Evolutionary conservation across 2,329 filamentous ascomycete species (phyloP).

Genomic region (Claviceps sp.): DNA sequence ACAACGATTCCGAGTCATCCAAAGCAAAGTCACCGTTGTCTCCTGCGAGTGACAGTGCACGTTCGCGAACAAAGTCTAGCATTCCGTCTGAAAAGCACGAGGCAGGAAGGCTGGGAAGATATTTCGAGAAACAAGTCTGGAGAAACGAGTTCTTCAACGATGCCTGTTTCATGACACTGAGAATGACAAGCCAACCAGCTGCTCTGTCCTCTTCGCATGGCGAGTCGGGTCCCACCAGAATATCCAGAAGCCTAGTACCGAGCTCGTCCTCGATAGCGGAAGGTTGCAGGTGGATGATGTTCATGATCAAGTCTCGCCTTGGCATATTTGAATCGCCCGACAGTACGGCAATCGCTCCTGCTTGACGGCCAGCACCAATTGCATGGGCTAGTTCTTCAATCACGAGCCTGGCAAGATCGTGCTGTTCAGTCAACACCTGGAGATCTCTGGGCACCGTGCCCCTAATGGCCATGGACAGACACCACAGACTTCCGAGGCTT

Average conservation of each 20-base stretch:
- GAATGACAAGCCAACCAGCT: conserved; percentile 56
- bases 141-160: conserved; percentile 42
- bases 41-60: conserved; percentile 33
- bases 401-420: conserved; percentile 47
- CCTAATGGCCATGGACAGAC: conserved; percentile 38
- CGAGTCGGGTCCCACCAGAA: conserved; percentile 53
- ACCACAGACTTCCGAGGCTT: conserved; percentile 61
- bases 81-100: conserved; percentile 46
- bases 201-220: conserved; percentile 47
- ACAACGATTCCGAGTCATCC: conserved; percentile 36
- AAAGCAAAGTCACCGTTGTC: conserved; percentile 30
- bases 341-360: conserved; percentile 30
- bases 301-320: conserved; percentile 43
- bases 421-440: conserved; percentile 42
- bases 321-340: conserved; percentile 34
- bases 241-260: conserved; percentile 54
- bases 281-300: conserved; percentile 47
- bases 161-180: conserved; percentile 28
- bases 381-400: conserved; percentile 51
- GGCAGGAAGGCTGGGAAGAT: conserved; percentile 44
- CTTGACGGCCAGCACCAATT: conserved; percentile 17
- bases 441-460: conserved; percentile 37
- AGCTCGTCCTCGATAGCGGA: conserved; percentile 47
- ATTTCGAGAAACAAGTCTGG: conserved; percentile 36
- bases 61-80: conserved; percentile 47